phyloP scores from a whole-genome alignment of 768 basidiomycete species.

The Termitomyces sp. region DNA sequence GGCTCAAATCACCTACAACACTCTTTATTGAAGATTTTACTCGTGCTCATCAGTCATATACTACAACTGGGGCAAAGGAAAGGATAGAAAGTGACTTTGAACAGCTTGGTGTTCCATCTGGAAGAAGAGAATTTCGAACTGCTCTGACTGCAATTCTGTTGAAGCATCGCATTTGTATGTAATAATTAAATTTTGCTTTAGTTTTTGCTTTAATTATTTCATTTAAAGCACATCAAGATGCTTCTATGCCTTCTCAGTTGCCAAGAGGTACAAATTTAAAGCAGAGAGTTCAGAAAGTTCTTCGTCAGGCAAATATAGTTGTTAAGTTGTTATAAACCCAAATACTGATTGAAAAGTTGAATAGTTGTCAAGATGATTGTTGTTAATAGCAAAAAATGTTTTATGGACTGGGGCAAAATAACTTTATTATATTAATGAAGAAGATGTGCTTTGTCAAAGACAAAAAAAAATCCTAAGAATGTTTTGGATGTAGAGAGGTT shows the following conservation, averaged over 20 bases:
- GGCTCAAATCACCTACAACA: background rate
- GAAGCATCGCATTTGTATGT: background rate
- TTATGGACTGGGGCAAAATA: too few relatives aligned
- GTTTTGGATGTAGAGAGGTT: too few relatives aligned
- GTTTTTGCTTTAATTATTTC: background rate
- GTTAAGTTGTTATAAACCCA: too few relatives aligned
- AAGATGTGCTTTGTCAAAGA: too few relatives aligned
- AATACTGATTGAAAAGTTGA: background rate
- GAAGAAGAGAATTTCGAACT: background rate
- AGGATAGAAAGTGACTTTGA: background rate
- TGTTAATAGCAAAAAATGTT: too few relatives aligned
- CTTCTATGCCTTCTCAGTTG: background rate
- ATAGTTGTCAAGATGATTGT: background rate
- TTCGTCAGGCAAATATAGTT: background rate
- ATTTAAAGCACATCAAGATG: background rate
- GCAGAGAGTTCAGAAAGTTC: background rate
- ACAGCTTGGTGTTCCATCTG: background rate
- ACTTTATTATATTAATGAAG: too few relatives aligned
- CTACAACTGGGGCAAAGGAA: background rate
- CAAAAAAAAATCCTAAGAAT: too few relatives aligned
- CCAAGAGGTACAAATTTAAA: background rate
- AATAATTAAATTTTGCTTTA: background rate
- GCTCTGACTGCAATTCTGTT: background rate
- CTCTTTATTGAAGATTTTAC: background rate
- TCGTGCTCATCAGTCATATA: background rate